A percentile compares a stretch with the other conserved stretches of the same genome.
phyloP scores from a whole-genome alignment of 192 early-diverging fungal genomes.

The Umbelopsis sp. region DNA sequence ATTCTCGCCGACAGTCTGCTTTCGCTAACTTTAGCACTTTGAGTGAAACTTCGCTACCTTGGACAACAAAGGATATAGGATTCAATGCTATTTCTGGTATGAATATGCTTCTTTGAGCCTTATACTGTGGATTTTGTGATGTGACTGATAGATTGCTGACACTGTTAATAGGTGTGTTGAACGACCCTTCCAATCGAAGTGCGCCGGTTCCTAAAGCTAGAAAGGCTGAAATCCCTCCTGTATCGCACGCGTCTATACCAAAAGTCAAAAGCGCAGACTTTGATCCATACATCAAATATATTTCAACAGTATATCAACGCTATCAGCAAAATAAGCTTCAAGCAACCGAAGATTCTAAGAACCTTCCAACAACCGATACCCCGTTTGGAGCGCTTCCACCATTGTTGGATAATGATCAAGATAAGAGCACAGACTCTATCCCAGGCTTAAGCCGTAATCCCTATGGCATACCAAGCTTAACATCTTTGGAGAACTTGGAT shows the following conservation, averaged over 20 bases:
- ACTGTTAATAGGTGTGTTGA: conserved; percentile 64
- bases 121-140: neutral
- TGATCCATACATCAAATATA: conserved; percentile 76
- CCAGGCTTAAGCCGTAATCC: conserved; percentile 43
- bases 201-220: conserved; percentile 50
- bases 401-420: conserved; percentile 45
- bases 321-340: conserved; percentile 71
- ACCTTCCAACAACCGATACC: conserved; percentile 34
- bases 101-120: conserved; percentile 10
- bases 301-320: conserved; percentile 77
- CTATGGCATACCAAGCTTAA: conserved; percentile 49
- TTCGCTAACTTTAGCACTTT: conserved; percentile 53
- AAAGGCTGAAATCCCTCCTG: conserved; percentile 57
- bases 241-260: conserved; percentile 63
- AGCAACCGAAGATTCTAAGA: conserved; percentile 28
- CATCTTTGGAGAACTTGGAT: conserved; percentile 41
- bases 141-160: neutral
- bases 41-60: conserved; percentile 56
- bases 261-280: conserved; percentile 80
- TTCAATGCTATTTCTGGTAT: conserved; percentile 72
- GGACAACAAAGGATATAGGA: conserved; percentile 77
- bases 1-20: conserved; percentile 47
- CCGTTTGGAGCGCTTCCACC: conserved; percentile 58
- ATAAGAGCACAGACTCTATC: conserved; percentile 25
- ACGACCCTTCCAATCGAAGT: conserved; percentile 63